Conservation (phyloP, 2,329 filamentous ascomycete genomes). For the Chaetomium olivaceum region DNA sequence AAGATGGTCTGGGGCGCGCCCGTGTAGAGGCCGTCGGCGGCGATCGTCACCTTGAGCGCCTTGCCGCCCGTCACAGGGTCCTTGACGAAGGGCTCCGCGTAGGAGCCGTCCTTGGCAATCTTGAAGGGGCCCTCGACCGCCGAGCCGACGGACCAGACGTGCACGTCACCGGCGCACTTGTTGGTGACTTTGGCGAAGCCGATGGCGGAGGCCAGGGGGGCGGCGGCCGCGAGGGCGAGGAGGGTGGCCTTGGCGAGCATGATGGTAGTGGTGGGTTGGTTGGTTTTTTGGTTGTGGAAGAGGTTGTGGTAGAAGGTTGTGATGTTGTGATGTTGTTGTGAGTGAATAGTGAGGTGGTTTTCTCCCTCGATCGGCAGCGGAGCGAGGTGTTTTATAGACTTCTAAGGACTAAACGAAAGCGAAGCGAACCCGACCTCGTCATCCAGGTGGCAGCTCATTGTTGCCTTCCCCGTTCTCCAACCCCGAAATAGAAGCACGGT, state of each 20-base stretch:
- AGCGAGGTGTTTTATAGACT: neutral
- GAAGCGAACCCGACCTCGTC: neutral
- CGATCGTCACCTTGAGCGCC: conserved; percentile 42
- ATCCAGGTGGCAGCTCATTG: neutral
- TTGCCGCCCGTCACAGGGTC: conserved; percentile 44
- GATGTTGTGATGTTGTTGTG: neutral
- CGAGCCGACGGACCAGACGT: conserved; percentile 44
- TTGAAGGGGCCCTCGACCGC: conserved; percentile 33
- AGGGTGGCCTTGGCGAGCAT: conserved; percentile 32
- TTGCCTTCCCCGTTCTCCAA: neutral
- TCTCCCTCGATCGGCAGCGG: neutral
- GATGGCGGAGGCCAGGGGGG: conserved; percentile 33
- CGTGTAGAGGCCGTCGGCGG: conserved; percentile 42
- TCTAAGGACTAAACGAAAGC: neutral
- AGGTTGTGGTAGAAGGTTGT: neutral
- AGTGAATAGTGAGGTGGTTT: neutral
- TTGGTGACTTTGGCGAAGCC: conserved; percentile 43
- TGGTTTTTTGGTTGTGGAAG: neutral
- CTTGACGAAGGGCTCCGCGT: conserved; percentile 38
- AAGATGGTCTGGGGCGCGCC: conserved; percentile 45
- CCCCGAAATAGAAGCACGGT: conserved; percentile 8
- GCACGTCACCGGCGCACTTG: conserved; percentile 40
- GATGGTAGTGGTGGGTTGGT: conserved; percentile 5
- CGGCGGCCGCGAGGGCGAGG: conserved; percentile 32
- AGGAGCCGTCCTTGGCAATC: conserved; percentile 36